These are phyloP conservation scores for Abortiporus biennis DNA, from an alignment of 1,284 basidiomycete genomes.

Conservation along the genomic window DNA sequence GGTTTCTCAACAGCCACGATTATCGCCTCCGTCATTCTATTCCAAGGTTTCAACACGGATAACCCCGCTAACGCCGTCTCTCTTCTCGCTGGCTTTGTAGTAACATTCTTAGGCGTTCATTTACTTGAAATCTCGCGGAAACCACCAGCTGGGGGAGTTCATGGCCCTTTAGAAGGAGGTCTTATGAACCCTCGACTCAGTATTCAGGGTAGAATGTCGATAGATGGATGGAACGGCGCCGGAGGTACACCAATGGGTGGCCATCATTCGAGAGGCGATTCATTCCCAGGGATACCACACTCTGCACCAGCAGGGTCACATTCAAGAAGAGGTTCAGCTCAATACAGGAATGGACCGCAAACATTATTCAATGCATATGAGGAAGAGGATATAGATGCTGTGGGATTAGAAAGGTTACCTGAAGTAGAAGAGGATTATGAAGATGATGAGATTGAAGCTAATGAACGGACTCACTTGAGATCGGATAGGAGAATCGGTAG, in stretches of 20 bases:
- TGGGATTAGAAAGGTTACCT: slow-evolving; percentile 22
- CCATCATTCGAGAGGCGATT: slow-evolving; percentile 21
- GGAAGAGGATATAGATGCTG: slow-evolving; percentile 25
- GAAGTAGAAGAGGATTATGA: slow-evolving; percentile 25
- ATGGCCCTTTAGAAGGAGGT: slow-evolving; percentile 62
- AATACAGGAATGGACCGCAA: slow-evolving; percentile 46
- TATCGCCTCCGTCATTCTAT: slow-evolving; percentile 91
- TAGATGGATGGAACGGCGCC: slow-evolving; percentile 63
- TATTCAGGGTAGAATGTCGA: slow-evolving; percentile 60
- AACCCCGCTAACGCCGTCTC: slow-evolving; percentile 79
- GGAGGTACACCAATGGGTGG: slow-evolving; percentile 28
- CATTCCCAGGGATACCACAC: slow-evolving; percentile 1
- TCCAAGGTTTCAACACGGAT: slow-evolving; percentile 94
- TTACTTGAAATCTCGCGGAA: slow-evolving; percentile 81
- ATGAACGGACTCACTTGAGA: slow-evolving; percentile 32
- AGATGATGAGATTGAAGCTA: slow-evolving; percentile 27
- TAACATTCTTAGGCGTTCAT: slow-evolving; percentile 91
- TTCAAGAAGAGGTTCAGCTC: slow-evolving; percentile 45
- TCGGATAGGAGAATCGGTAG: slow-evolving; percentile 15
- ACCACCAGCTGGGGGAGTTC: slow-evolving; percentile 43
- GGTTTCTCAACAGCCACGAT: slow-evolving; percentile 97
- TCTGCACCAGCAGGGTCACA: slow-evolving; percentile 26
- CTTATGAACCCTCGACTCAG: slow-evolving; percentile 73
- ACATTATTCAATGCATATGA: slow-evolving; percentile 65
- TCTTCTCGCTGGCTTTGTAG: slow-evolving; percentile 80